Percentiles rank a stretch among this genome's conserved stretches.
These are phyloP conservation scores for Silene uniflora DNA, from an alignment of 148 eudicot species.

Conservation along the genomic window DNA sequence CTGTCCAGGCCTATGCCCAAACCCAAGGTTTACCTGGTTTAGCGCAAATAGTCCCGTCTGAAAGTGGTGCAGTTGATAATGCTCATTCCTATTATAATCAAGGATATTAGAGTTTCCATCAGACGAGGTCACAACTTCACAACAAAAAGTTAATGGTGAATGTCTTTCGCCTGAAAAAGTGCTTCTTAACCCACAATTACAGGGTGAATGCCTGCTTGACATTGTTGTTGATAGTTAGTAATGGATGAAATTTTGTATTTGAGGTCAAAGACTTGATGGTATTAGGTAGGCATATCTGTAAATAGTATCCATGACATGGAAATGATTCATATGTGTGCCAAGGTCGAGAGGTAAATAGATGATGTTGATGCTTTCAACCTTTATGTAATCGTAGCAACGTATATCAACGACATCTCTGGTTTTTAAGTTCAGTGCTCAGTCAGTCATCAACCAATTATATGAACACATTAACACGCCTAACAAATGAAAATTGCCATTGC, in stretches of 20 bases:
- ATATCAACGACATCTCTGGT: too few species aligned
- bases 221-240: not conserved
- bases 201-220: not conserved
- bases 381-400: too few species aligned
- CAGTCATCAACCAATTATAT: too few species aligned
- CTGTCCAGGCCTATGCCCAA: not conserved
- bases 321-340: not conserved
- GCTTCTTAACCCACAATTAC: not conserved
- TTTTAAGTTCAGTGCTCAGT: too few species aligned
- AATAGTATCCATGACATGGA: not conserved
- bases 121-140: not conserved
- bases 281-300: not conserved
- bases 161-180: not conserved
- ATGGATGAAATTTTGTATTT: not conserved
- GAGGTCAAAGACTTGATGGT: not conserved
- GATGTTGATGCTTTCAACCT: too few species aligned
- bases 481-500: too few species aligned
- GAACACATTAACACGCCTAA: too few species aligned
- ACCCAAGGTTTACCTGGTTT: not conserved
- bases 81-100: conserved; percentile 5
- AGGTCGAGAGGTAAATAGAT: not conserved
- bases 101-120: conserved; percentile 10
- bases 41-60: not conserved
- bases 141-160: not conserved
- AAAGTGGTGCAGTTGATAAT: not conserved